A percentile compares a stretch with the other conserved stretches of the same genome.
phyloP scores from a whole-genome alignment of 371 early-diverging fungal species.

The Mortierella sp. region DNA sequence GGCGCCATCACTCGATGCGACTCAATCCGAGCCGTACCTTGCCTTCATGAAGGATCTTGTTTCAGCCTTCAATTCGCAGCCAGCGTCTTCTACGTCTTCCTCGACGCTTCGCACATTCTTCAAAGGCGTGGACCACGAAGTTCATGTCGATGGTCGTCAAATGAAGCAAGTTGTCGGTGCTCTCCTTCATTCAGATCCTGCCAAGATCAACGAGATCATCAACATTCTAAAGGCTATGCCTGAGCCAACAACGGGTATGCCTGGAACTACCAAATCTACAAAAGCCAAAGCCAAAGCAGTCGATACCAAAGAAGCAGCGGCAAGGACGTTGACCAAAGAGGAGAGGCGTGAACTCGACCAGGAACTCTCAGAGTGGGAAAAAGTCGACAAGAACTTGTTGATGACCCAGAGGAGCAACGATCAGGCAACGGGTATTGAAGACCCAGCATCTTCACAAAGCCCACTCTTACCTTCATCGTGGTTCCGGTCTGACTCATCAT shows the following conservation, averaged over 20 bases:
- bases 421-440: conserved; percentile 32
- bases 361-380: conserved; percentile 42
- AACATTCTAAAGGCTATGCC: conserved; percentile 54
- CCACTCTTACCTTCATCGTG: conserved; percentile 9
- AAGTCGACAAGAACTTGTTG: conserved; percentile 27
- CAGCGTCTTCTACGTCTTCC: conserved; percentile 24
- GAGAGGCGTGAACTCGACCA: conserved; percentile 14
- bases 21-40: conserved; percentile 16
- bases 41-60: conserved; percentile 33
- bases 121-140: conserved; percentile 33
- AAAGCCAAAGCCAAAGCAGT: neutral
- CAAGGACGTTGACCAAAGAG: neutral
- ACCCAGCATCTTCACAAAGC: conserved; percentile 17
- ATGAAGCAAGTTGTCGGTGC: conserved; percentile 52
- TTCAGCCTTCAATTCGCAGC: conserved; percentile 32
- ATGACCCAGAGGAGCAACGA: conserved; percentile 36
- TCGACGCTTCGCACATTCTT: conserved; percentile 29
- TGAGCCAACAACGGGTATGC: conserved; percentile 28
- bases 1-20: neutral
- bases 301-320: neutral
- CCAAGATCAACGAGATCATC: conserved; percentile 45
- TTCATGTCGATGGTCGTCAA: conserved; percentile 15
- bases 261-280: neutral
- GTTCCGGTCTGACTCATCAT: conserved; percentile 11
- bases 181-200: conserved; percentile 34